Evolutionary conservation across 306 rosid species (phyloP), one percentile per base, ranked within the genome.

Genomic region (Cucurbita ficifolia): DNA sequence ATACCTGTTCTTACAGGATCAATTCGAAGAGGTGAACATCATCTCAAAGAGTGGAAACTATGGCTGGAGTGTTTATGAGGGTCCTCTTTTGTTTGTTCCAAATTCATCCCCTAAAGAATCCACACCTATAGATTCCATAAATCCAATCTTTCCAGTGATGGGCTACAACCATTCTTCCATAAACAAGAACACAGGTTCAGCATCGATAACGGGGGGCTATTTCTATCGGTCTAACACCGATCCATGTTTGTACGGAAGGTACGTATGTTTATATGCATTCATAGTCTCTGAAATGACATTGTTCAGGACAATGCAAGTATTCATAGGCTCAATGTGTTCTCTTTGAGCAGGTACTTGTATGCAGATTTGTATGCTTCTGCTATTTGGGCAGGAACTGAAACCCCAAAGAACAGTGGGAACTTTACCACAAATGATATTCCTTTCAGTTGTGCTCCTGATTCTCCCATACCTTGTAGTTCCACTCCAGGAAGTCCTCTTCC

Each of bases 171-270:
- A 95, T 75, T 87, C 96, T 13, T 84, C 83, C 11, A 65, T 91
- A 11, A 88, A 84, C 91, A 84, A 86, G 78, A 86, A 82, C 0
- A 87, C 83, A 79, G 96, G 97, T 6, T 91, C 99, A 7, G 99
- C 99, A 14, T 79, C 99, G 6, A 83, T 95, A 60, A 89, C 84
- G 0, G 97, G 97, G 7, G 99, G 99, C 58, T 95, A 91, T 73
- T 78, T 89, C 81, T 95, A 88, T 81, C 88, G 99, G 29, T 89
- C 97, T 18, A 79, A 18, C 76, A 88, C 91, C 22, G 99, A 95
- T 83, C 96, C 99, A 16, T 95, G 99, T 87, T 86, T 79, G 90
- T 83, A 82, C 73, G 99, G 96, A 84, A 89, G 97, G 99, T 95
- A 83, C 18, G 74, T 18, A 73, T 4, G 8, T 13, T 18, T 16